Evolutionary conservation across 2,329 filamentous ascomycete species (phyloP).

Genomic region (Colletotrichum melonis): DNA sequence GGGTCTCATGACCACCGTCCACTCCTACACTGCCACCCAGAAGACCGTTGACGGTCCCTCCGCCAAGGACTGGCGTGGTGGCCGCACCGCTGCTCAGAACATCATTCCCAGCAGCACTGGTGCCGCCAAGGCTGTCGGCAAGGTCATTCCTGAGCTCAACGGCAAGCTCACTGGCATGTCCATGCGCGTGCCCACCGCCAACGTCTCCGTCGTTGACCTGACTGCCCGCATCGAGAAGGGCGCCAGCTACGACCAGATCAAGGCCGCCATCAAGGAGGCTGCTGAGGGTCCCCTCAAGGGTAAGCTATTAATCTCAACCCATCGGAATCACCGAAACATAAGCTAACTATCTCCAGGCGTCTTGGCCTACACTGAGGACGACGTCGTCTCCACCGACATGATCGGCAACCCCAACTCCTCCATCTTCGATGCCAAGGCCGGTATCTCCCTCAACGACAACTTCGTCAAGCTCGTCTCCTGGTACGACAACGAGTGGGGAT

Average conservation of each 20-base stretch:
- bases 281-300: slow-evolving; percentile 87
- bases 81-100: slow-evolving; percentile 98
- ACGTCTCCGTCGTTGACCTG: slow-evolving; percentile 99
- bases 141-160: slow-evolving; percentile 98
- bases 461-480: slow-evolving; percentile 98
- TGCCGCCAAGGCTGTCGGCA: slow-evolving; percentile 99
- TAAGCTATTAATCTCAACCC: slow-evolving; percentile 54
- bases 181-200: slow-evolving; percentile 98
- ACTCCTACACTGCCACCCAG: slow-evolving; percentile 99
- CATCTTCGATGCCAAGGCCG: slow-evolving; percentile 99
- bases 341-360: slow-evolving; percentile 67
- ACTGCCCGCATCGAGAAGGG: slow-evolving; percentile 94
- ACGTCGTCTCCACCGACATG: slow-evolving; percentile 92
- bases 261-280: slow-evolving; percentile 88
- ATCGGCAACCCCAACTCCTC: slow-evolving; percentile 94
- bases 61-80: slow-evolving; percentile 99
- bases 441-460: slow-evolving; percentile 98
- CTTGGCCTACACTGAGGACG: slow-evolving; percentile 96
- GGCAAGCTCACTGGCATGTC: slow-evolving; percentile 99
- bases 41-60: slow-evolving; percentile 99
- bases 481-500: slow-evolving; percentile 99
- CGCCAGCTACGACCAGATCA: slow-evolving; percentile 92
- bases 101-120: slow-evolving; percentile 99
- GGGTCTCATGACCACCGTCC: slow-evolving; percentile 99
- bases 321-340: not conserved